phyloP scores from a whole-genome alignment of 805 yeast genomes.

The Ogataea pignaliae region DNA sequence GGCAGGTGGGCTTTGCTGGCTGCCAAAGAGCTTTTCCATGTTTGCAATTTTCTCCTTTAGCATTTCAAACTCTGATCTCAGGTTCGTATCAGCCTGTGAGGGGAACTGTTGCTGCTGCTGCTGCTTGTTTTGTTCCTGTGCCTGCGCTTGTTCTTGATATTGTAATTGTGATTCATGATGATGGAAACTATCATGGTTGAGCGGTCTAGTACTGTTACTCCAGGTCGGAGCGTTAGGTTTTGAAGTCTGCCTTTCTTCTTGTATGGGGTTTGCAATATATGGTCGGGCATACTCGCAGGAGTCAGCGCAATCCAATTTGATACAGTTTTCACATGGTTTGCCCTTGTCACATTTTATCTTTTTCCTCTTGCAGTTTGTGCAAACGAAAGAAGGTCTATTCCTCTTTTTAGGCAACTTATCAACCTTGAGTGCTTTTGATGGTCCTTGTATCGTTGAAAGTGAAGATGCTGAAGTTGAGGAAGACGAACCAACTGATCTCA shows the following conservation, averaged over 20 bases:
- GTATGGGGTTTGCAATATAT: constrained; percentile 1
- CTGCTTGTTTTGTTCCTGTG: too few species aligned
- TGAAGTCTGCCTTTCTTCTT: background rate
- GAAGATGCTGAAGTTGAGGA: too few species aligned
- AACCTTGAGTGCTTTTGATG: too few species aligned
- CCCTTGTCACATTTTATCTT: constrained; percentile 29
- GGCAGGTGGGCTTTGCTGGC: too few species aligned
- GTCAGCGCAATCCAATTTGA: constrained; percentile 14
- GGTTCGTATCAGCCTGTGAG: too few species aligned
- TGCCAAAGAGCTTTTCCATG: constrained; percentile 5
- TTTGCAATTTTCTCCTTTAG: constrained; percentile 8
- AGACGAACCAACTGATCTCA: too few species aligned
- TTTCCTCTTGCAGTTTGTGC: constrained; percentile 26
- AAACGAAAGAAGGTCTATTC: constrained; percentile 42
- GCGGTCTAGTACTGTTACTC: background rate
- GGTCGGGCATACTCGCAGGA: constrained; percentile 22
- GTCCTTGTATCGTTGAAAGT: too few species aligned
- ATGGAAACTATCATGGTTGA: background rate
- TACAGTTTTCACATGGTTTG: constrained; percentile 28
- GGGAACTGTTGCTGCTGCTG: too few species aligned
- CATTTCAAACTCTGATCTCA: background rate
- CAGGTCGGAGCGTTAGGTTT: background rate
- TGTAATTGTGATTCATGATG: background rate
- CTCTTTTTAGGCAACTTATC: constrained; percentile 26
- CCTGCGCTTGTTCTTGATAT: background rate